Evolutionary conservation across 352 stramenopile genomes (phyloP).

Genomic region (Phytophthora hibernalis): DNA sequence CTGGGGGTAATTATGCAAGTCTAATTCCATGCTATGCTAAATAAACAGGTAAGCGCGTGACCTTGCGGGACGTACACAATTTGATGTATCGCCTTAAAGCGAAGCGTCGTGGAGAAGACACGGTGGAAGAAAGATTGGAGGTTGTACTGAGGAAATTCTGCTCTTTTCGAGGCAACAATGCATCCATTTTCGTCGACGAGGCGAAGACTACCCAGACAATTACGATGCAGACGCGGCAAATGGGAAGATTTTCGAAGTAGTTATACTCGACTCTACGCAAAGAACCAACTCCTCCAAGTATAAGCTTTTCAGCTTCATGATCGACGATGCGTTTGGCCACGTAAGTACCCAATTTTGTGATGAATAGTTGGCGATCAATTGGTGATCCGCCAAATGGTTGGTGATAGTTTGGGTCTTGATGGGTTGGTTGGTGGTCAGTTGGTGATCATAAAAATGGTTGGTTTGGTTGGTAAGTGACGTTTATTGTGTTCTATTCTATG

Average conservation of each 20-base stretch:
- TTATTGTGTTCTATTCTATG: neutral
- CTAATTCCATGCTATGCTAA: neutral
- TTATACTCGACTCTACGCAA: neutral
- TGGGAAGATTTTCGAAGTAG: neutral
- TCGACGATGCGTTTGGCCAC: too few relatives aligned
- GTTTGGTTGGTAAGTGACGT: neutral
- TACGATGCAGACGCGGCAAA: too few relatives aligned
- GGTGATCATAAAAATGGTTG: neutral
- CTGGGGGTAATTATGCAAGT: neutral
- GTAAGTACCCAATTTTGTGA: too few relatives aligned
- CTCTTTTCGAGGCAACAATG: neutral
- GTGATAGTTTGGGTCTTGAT: neutral
- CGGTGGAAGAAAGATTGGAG: neutral
- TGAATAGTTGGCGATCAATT: too few relatives aligned
- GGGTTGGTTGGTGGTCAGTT: neutral
- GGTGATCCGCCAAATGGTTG: neutral
- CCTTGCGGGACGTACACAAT: neutral
- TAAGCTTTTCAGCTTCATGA: constrained; percentile 12
- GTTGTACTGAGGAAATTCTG: neutral
- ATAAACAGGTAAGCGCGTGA: neutral
- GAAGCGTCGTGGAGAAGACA: neutral
- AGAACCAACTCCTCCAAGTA: neutral
- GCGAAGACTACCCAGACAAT: neutral
- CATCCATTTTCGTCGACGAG: neutral
- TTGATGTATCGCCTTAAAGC: neutral